Evolutionary conservation across 2,329 filamentous ascomycete genomes (phyloP).

Genomic region (Sordariomycetes sp.): DNA sequence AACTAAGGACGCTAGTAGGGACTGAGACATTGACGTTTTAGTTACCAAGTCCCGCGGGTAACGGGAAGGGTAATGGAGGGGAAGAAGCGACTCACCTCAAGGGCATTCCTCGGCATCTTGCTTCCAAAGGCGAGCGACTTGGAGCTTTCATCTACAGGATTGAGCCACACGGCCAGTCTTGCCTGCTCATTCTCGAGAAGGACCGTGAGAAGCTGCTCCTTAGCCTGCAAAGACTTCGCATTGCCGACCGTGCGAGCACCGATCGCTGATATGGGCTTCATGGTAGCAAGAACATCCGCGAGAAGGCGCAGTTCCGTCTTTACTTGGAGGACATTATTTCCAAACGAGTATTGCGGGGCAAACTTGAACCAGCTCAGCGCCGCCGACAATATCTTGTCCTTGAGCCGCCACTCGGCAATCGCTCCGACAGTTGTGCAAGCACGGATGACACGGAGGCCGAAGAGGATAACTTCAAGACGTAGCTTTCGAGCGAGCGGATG

Average conservation of each 20-base stretch:
- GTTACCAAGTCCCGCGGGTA: background rate
- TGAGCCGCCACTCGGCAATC: constrained; percentile 64
- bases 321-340: constrained; percentile 82
- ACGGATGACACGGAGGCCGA: constrained; percentile 66
- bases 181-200: constrained; percentile 76
- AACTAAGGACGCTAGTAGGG: constrained; percentile 49
- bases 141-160: constrained; percentile 49
- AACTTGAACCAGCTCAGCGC: constrained; percentile 80
- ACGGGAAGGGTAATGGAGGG: background rate
- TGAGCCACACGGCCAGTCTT: constrained; percentile 79
- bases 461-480: constrained; percentile 78
- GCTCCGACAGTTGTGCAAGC: constrained; percentile 54
- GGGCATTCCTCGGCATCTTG: constrained; percentile 8
- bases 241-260: constrained; percentile 37
- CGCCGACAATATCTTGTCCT: constrained; percentile 78
- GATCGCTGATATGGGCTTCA: constrained; percentile 52
- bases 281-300: constrained; percentile 54
- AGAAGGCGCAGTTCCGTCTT: constrained; percentile 84
- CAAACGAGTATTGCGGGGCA: constrained; percentile 84
- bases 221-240: constrained; percentile 56
- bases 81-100: constrained; percentile 11
- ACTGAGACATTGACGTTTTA: constrained; percentile 17
- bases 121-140: constrained; percentile 16
- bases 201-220: constrained; percentile 70
- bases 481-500: constrained; percentile 86